Conservation (phyloP, 2,329 filamentous ascomycete species). For the Paracamarosporium sp. region DNA sequence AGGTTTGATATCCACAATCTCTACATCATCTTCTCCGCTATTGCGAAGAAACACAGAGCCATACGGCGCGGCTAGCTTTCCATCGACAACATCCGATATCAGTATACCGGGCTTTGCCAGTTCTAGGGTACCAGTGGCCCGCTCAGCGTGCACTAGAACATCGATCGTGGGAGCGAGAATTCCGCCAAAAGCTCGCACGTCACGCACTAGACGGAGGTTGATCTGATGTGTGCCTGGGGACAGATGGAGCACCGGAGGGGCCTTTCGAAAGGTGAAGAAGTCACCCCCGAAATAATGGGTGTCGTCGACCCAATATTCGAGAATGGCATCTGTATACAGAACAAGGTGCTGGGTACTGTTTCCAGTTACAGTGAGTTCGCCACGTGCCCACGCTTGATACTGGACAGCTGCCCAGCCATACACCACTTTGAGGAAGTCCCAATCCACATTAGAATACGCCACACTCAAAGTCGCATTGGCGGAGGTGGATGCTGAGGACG, state of each 20-base stretch:
- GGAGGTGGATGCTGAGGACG: no score
- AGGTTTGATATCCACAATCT: constrained; percentile 41
- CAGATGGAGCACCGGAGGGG: constrained; percentile 58
- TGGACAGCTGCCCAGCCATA: constrained; percentile 67
- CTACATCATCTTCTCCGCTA: constrained; percentile 41
- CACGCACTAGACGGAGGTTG: constrained; percentile 61
- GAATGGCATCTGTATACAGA: constrained; percentile 55
- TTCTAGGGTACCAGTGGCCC: constrained; percentile 35
- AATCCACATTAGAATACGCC: constrained; percentile 59
- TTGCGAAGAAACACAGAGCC: constrained; percentile 61
- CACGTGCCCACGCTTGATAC: constrained; percentile 65
- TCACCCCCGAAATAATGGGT: constrained; percentile 64
- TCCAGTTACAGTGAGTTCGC: constrained; percentile 51
- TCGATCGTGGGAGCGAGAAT: constrained; percentile 55
- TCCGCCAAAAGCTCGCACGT: constrained; percentile 64
- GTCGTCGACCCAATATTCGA: constrained; percentile 62
- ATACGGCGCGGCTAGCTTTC: constrained; percentile 54
- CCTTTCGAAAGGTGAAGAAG: constrained; percentile 59
- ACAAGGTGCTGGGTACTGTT: constrained; percentile 44
- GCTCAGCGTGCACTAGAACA: constrained; percentile 40
- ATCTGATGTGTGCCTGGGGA: constrained; percentile 58
- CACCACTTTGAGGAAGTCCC: constrained; percentile 58
- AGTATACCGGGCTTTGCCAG: constrained; percentile 47
- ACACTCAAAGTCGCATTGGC: constrained; percentile 52
- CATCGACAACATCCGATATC: constrained; percentile 60